Percentiles rank a stretch among this genome's conserved stretches.
Conservation (phyloP, 768 basidiomycete genomes). For the Flagelloscypha sp. region DNA sequence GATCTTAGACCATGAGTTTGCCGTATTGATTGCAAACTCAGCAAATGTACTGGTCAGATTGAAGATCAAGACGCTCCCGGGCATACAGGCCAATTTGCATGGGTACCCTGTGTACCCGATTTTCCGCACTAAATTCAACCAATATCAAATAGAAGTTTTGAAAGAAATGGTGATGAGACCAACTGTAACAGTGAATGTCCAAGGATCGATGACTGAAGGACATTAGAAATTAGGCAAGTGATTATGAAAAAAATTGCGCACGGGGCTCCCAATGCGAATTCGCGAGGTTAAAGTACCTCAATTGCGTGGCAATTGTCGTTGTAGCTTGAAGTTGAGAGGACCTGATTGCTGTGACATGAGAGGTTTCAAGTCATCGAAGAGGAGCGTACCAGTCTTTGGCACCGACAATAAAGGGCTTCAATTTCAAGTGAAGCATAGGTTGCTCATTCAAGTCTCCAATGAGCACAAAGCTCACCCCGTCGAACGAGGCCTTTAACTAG, state of each 20-base stretch:
- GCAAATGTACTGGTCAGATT: slow-evolving; percentile 89
- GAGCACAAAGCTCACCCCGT: slow-evolving; percentile 86
- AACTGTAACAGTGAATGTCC: slow-evolving; percentile 77
- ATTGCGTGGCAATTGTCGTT: slow-evolving; percentile 70
- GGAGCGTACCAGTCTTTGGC: slow-evolving; percentile 85
- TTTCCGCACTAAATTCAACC: slow-evolving; percentile 42
- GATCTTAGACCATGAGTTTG: slow-evolving; percentile 70
- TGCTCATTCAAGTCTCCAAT: slow-evolving; percentile 95
- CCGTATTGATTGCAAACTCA: slow-evolving; percentile 69
- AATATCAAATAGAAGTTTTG: slow-evolving; percentile 8
- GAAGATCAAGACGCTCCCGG: slow-evolving; percentile 76
- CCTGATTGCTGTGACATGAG: background rate
- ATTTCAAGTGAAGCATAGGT: slow-evolving; percentile 82
- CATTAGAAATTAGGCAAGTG: slow-evolving; percentile 5
- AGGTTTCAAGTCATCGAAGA: slow-evolving; percentile 1
- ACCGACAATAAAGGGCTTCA: slow-evolving; percentile 74
- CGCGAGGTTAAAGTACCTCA: slow-evolving; percentile 94
- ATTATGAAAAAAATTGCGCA: slow-evolving; percentile 23
- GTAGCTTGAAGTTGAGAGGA: slow-evolving; percentile 66
- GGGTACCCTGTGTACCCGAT: slow-evolving; percentile 39
- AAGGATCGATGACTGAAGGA: slow-evolving; percentile 81
- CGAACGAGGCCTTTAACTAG: slow-evolving; percentile 78
- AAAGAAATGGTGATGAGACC: slow-evolving; percentile 9
- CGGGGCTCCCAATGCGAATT: slow-evolving; percentile 98
- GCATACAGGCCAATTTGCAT: slow-evolving; percentile 60